These are phyloP conservation scores for Brasenia schreberi DNA, from an alignment of 164 flowering plant species.

Conservation along the genomic window DNA sequence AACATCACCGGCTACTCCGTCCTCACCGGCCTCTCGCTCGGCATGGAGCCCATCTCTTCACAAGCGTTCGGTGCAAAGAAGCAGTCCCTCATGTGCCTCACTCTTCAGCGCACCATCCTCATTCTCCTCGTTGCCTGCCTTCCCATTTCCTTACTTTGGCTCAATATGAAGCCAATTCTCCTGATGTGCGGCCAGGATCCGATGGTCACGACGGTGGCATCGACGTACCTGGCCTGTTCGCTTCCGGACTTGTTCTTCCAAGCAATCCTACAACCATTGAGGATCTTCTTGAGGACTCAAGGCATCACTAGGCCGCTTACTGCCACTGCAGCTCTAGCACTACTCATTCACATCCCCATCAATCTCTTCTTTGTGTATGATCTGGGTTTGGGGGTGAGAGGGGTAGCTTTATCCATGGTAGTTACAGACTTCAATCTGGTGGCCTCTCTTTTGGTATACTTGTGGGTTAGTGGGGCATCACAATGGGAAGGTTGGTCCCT, in stretches of 20 bases:
- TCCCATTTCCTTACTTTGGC: constrained; percentile 54
- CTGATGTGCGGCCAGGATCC: constrained; percentile 38
- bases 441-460: constrained; percentile 15
- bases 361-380: constrained; percentile 25
- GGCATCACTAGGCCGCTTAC: constrained; percentile 38
- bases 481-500: constrained; percentile 25
- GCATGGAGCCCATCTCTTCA: constrained; percentile 56
- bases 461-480: constrained; percentile 16
- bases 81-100: constrained; percentile 33
- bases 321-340: constrained; percentile 19
- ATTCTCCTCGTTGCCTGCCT: constrained; percentile 25
- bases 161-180: constrained; percentile 30
- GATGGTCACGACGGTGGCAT: constrained; percentile 26
- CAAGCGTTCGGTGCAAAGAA: constrained; percentile 63
- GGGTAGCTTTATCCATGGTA: constrained; percentile 30
- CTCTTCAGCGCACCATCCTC: constrained; percentile 32
- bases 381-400: constrained; percentile 27
- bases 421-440: constrained; percentile 22
- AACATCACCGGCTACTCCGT: constrained; percentile 68
- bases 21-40: constrained; percentile 51
- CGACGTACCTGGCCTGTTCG: constrained; percentile 28
- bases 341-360: constrained; percentile 37
- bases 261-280: constrained; percentile 37
- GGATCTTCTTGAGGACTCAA: constrained; percentile 38
- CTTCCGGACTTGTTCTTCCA: constrained; percentile 45